phyloP scores from a whole-genome alignment of 345 rosid species.

The Toxicodendron radicans region DNA sequence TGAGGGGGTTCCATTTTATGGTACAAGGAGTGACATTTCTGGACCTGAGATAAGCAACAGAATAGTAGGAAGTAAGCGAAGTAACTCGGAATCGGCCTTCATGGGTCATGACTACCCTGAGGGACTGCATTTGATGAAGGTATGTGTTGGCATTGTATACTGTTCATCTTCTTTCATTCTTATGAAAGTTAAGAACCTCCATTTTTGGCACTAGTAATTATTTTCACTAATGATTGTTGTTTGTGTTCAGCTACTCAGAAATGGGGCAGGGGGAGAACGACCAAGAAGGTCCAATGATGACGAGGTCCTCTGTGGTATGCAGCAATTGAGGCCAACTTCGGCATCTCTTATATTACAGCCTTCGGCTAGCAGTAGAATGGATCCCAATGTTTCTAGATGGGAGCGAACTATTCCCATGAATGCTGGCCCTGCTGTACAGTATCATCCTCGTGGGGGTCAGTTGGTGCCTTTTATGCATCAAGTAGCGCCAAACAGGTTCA shows the following conservation, averaged over 20 bases:
- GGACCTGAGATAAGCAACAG: constrained; percentile 65
- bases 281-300: constrained; percentile 57
- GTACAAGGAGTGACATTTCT: constrained; percentile 68
- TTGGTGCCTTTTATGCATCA: constrained; percentile 65
- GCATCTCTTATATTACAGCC: constrained; percentile 53
- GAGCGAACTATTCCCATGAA: constrained; percentile 46
- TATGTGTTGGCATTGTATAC: constrained; percentile 22
- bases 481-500: constrained; percentile 59
- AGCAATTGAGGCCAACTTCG: constrained; percentile 49
- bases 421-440: constrained; percentile 47
- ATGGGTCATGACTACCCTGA: constrained; percentile 68
- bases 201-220: constrained; percentile 8
- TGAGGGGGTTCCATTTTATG: constrained; percentile 82
- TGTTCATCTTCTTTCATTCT: constrained; percentile 2
- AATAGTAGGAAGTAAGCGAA: constrained; percentile 68
- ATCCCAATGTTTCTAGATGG: constrained; percentile 48
- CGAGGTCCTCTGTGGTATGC: constrained; percentile 41
- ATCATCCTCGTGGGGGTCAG: constrained; percentile 62
- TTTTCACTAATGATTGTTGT: constrained; percentile 10
- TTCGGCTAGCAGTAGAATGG: constrained; percentile 44
- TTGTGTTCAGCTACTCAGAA: constrained; percentile 55
- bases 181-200: constrained; percentile 7
- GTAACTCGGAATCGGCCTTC: constrained; percentile 70
- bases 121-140: constrained; percentile 80
- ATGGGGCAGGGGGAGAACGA: constrained; percentile 54